Percentiles rank a stretch among this genome's conserved stretches.
These are phyloP conservation scores for Avena atlantica DNA, from an alignment of 176 grass and related monocot species.

Conservation along the genomic window DNA sequence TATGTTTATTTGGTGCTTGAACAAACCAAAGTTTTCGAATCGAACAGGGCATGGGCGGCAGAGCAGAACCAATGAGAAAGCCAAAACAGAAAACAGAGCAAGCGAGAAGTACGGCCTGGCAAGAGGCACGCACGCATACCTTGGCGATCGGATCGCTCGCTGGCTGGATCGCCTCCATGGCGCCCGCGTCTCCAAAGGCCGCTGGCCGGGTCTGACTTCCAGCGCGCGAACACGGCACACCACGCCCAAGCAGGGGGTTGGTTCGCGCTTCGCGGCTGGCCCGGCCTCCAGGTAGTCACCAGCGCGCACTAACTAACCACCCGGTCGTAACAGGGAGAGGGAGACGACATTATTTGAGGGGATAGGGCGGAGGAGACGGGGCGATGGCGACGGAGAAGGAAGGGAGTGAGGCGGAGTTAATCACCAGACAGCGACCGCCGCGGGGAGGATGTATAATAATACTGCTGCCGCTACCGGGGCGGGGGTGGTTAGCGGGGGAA, in stretches of 20 bases:
- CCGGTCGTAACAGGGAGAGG: neutral
- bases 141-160: constrained; percentile 21
- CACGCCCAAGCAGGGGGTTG: neutral
- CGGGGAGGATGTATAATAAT: neutral
- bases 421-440: constrained; percentile 13
- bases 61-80: neutral
- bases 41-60: neutral
- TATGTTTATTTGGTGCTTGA: neutral
- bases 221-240: neutral
- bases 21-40: neutral
- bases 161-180: constrained; percentile 47
- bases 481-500: constrained; percentile 18
- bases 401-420: constrained; percentile 33
- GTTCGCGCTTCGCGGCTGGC: neutral
- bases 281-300: constrained; percentile 1
- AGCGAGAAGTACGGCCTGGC: neutral
- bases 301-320: neutral
- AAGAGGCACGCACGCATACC: neutral
- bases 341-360: constrained; percentile 26
- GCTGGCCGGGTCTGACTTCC: neutral
- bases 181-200: neutral
- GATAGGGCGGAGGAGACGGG: neutral
- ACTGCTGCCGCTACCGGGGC: neutral
- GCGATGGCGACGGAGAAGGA: constrained; percentile 33
- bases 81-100: neutral